phyloP scores from a whole-genome alignment of 768 basidiomycete species.

The Wakefieldia striispora region DNA sequence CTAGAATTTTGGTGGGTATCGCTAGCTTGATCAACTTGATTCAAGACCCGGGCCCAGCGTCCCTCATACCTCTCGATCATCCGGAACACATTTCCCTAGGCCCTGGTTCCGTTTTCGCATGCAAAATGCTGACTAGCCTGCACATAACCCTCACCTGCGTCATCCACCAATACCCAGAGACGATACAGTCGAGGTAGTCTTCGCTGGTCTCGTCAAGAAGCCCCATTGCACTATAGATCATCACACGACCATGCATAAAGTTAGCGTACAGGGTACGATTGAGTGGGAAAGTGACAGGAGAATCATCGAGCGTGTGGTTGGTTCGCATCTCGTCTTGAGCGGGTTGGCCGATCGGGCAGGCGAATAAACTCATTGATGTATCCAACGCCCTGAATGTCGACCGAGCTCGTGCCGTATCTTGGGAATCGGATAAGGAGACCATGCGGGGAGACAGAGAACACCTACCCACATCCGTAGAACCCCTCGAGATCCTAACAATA shows the following conservation, averaged over 20 bases:
- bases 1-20: too few relatives aligned
- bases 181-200: too few relatives aligned
- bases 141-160: too few relatives aligned
- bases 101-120: too few relatives aligned
- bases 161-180: too few relatives aligned
- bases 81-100: too few relatives aligned
- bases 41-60: too few relatives aligned
- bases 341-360: constrained; percentile 62
- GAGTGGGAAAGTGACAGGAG: constrained; percentile 69
- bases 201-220: too few relatives aligned
- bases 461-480: constrained; percentile 73
- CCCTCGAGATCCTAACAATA: constrained; percentile 69
- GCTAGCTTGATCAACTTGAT: too few relatives aligned
- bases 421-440: background rate
- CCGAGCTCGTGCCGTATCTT: constrained; percentile 69
- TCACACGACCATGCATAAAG: constrained; percentile 83
- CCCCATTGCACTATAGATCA: constrained; percentile 65
- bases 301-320: constrained; percentile 66
- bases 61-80: too few relatives aligned
- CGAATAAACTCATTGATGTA: constrained; percentile 86
- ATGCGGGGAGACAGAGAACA: background rate
- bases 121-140: too few relatives aligned
- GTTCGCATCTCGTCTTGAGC: constrained; percentile 73
- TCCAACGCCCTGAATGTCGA: constrained; percentile 75
- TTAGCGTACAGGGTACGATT: constrained; percentile 66